Percentiles rank a stretch among this genome's conserved stretches.
These are phyloP conservation scores for Naganishia albida DNA, from an alignment of 1,284 basidiomycete species.

Conservation along the genomic window DNA sequence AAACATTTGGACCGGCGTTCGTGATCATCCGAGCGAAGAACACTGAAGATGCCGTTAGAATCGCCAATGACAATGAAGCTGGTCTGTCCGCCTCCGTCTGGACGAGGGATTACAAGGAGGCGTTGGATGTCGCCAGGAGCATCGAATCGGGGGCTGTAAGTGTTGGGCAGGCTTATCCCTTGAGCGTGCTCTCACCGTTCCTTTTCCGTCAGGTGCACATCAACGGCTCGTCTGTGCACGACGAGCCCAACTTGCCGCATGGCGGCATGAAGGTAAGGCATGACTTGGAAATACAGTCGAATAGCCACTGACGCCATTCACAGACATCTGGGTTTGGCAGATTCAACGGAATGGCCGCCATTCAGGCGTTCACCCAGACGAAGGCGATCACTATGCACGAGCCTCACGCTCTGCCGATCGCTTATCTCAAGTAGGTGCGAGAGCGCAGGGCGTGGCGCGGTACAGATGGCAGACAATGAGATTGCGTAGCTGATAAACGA, in stretches of 20 bases:
- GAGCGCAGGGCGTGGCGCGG: neutral
- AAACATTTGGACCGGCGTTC: slow-evolving; percentile 46
- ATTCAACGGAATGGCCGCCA: slow-evolving; percentile 44
- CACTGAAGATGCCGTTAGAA: slow-evolving; percentile 39
- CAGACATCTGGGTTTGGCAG: slow-evolving; percentile 43
- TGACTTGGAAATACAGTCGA: slow-evolving; percentile 15
- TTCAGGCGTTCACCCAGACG: slow-evolving; percentile 43
- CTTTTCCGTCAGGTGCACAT: slow-evolving; percentile 42
- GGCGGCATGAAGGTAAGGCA: slow-evolving; percentile 42
- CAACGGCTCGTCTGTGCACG: slow-evolving; percentile 47
- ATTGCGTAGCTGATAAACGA: too few species aligned
- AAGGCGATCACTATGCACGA: slow-evolving; percentile 30
- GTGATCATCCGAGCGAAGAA: slow-evolving; percentile 37
- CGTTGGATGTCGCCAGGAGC: slow-evolving; percentile 58
- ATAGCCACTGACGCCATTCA: slow-evolving; percentile 35
- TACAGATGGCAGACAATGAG: neutral
- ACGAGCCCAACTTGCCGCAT: slow-evolving; percentile 44
- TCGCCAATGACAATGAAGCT: slow-evolving; percentile 60
- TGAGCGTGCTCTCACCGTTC: neutral
- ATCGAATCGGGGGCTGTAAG: slow-evolving; percentile 50
- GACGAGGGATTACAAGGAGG: slow-evolving; percentile 59
- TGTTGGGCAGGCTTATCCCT: slow-evolving; percentile 25
- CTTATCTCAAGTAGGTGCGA: slow-evolving; percentile 9
- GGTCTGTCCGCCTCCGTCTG: slow-evolving; percentile 61
- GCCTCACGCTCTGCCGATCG: slow-evolving; percentile 17